Conservation (phyloP, 352 stramenopile species). For the Globisporangium canariense region DNA sequence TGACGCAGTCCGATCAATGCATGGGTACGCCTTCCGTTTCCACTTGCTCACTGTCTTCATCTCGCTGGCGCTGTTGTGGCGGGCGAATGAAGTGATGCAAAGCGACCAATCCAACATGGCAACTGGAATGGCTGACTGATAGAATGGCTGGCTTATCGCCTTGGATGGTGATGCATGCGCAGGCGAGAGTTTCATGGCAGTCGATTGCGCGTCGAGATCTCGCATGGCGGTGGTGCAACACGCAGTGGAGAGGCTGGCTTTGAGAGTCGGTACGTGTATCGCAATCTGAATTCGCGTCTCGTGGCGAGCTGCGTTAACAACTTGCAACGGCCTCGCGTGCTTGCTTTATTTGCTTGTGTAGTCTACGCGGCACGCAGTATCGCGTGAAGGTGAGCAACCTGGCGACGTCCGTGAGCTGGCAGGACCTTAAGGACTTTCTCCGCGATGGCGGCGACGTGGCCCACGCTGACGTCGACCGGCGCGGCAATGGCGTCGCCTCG, state of each 20-base stretch:
- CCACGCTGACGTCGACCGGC: conserved; percentile 61
- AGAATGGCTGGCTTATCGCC: not conserved
- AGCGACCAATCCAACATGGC: not conserved
- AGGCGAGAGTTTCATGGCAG: conserved; percentile 29
- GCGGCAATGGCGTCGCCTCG: conserved; percentile 55
- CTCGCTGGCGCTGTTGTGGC: too few species aligned
- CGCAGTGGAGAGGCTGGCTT: conserved; percentile 9
- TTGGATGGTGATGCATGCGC: not conserved
- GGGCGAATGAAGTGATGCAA: not conserved
- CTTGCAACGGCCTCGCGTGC: not conserved
- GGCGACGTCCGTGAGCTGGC: conserved; percentile 40
- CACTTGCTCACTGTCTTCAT: not conserved
- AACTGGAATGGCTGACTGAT: not conserved
- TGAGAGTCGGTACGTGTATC: conserved; percentile 7
- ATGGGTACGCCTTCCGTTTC: conserved; percentile 31
- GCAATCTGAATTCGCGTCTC: not conserved
- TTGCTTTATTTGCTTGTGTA: conserved; percentile 8
- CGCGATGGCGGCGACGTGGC: conserved; percentile 55
- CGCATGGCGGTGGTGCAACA: conserved; percentile 20
- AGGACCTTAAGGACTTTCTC: conserved; percentile 71
- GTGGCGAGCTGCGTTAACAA: not conserved
- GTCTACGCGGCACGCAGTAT: conserved; percentile 45
- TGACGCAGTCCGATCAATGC: conserved; percentile 51
- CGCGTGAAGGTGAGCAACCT: conserved; percentile 49
- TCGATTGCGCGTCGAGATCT: conserved; percentile 56